phyloP scores from a whole-genome alignment of 2,329 filamentous ascomycete species.

The Nakataea oryzae region DNA sequence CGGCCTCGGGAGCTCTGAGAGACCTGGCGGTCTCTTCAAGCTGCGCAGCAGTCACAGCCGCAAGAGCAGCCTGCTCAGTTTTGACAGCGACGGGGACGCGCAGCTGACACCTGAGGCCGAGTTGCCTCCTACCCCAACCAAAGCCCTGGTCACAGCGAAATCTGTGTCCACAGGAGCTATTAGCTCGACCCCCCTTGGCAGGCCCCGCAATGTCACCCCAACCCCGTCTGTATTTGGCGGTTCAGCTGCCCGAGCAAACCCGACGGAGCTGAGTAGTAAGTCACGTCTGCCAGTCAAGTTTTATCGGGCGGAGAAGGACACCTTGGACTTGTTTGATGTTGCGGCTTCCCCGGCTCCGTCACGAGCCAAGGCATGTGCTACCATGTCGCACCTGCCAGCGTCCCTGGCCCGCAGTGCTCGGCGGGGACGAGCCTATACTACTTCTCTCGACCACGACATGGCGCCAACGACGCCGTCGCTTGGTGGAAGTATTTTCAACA shows the following conservation, averaged over 20 bases:
- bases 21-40: slow-evolving; percentile 57
- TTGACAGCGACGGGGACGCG: slow-evolving; percentile 58
- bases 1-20: slow-evolving; percentile 44
- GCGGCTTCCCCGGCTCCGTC: background rate
- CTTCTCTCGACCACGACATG: background rate
- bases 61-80: slow-evolving; percentile 64
- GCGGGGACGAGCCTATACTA: slow-evolving; percentile 1
- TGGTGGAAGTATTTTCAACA: background rate
- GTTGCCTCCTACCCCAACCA: slow-evolving; percentile 89
- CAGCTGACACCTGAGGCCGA: slow-evolving; percentile 46
- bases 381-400: background rate
- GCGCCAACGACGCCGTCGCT: slow-evolving; percentile 22
- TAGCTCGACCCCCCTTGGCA: slow-evolving; percentile 10
- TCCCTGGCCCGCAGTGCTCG: slow-evolving; percentile 11
- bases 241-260: slow-evolving; percentile 12
- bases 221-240: slow-evolving; percentile 28
- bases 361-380: background rate
- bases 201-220: slow-evolving; percentile 16
- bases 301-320: background rate
- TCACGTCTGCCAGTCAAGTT: slow-evolving; percentile 16
- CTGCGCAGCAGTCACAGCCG: slow-evolving; percentile 36
- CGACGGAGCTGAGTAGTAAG: slow-evolving; percentile 28
- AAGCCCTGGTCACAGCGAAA: slow-evolving; percentile 35
- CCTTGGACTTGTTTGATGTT: background rate
- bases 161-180: slow-evolving; percentile 4